Evolutionary conservation across 2,329 filamentous ascomycete genomes (phyloP), one percentile per base, ranked within the genome.

Genomic region (Ascochyta clinopodiicola): DNA sequence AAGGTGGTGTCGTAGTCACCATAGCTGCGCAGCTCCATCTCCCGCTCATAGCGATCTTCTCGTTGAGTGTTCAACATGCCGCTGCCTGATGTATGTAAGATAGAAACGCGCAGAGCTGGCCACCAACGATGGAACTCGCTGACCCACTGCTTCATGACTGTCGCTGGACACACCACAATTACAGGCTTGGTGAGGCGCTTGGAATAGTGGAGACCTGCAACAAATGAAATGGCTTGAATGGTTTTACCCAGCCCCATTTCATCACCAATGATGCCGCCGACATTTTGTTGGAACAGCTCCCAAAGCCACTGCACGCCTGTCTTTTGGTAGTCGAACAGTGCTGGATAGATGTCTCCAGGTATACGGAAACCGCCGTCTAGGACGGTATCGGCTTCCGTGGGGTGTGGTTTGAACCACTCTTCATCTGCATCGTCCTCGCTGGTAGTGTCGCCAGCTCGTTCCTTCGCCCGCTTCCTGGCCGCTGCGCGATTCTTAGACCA

Each of bases 171-270:
- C 4, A 99, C 92, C 7, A 99, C 85, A 56, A 99, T 91, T 38
- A 96, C 87, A 0, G 95, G 95, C 56, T 91, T 91, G 21, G 84
- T 85, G 21, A 98, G 84, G 68, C 88, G 90, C 64, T 89, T 90
- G 76, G 92, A 98, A 75, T 97, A 93, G 72, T 99, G 95, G 8
- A 99, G 79, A 2, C 92, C 91, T 2, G 95, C 93, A 44, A 99
- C 81, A 66, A 96, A 96, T 0, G 92, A 88, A 45, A 91, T 90
- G 40, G 87, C 82, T 69, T 91, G 88, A 24, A 91, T 89, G 1
- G 95, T 99, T 78, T 99, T 99, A 4, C 95, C 95, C n/a, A 99
- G 79, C 0, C 96, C 95, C 95, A 99, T 99, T 75, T 99, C 95
- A 70, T 99, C 95, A 6, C 94, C 95, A 35, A 99, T 85, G 49